Evolutionary conservation across 1,284 basidiomycete species (phyloP), one percentile per base, ranked within the genome.

Genomic region (Volvariella volvacea): DNA sequence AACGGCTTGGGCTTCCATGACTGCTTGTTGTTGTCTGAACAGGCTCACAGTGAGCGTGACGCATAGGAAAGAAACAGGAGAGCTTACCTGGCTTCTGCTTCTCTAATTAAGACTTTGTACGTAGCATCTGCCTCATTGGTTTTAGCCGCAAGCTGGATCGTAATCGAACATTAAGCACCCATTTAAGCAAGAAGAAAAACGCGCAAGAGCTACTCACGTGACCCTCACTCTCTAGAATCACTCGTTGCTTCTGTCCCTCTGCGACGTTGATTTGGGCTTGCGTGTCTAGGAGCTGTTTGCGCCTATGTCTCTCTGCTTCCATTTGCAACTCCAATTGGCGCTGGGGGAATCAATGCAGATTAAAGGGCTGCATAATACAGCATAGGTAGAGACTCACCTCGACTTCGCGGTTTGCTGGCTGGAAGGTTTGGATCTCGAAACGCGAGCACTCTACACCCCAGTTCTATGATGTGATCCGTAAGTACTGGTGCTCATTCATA

Each of bases 371-470:
- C 8, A 36, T 36, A n/a, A 7, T 36, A n/a, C 7, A 7, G 15
- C n/a, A 20, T 15, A 15, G 14, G 31, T 14, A n/a, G 33, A 14
- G 30, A 50, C 58, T 49, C 49, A 68, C 67, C 59, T 75, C 73
- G 8, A 76, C 70, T 50, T 74, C 72, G 15, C 72, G 63, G 45
- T 76, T 76, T 3, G 68, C 68, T 3, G 73, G 73, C 43, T 73
- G 65, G 63, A 76, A 76, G 0, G 66, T 69, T 50, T 77, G 74
- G 16, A 77, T 63, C 49, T 77, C 74, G 50, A 76, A 77, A 41
- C 73, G 59, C 2, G 74, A 73, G 46, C 74, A 75, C 43, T 73
- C 68, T 4, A 77, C 71, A 37, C 74, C 74, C 74, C 74, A 77
- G 49, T 64, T 70, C 68, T 73, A 8, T 40, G 9, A 44, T 9